Percentiles rank a stretch among this genome's conserved stretches.
Evolutionary conservation across 345 rosid genomes (phyloP).

Genomic region (Eucalyptus lansdowneana): DNA sequence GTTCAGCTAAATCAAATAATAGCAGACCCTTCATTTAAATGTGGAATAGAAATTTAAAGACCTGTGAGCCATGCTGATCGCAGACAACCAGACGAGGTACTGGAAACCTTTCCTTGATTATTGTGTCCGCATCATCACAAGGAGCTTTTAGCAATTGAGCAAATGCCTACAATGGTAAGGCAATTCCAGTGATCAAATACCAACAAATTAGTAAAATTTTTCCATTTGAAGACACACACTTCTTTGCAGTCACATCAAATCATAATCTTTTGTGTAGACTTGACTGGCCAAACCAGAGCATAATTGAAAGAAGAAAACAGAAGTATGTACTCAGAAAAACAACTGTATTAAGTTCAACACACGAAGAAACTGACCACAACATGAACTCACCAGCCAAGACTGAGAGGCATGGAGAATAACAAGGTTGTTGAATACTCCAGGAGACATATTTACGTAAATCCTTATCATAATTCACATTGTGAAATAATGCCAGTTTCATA

Average conservation of each 20-base stretch:
- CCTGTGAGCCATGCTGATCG: slow-evolving; percentile 99
- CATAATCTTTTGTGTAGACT: neutral
- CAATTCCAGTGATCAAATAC: neutral
- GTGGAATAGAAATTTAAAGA: neutral
- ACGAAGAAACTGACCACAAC: neutral
- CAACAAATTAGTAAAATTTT: neutral
- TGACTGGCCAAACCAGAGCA: neutral
- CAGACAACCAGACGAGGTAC: slow-evolving; percentile 84
- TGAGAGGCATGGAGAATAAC: neutral
- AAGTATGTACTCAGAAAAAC: neutral
- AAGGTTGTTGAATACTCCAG: neutral
- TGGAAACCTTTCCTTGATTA: slow-evolving; percentile 84
- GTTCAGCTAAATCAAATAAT: neutral
- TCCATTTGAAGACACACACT: neutral
- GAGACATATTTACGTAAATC: neutral
- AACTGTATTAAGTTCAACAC: neutral
- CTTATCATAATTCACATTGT: neutral
- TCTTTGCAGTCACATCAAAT: neutral
- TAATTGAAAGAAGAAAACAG: neutral
- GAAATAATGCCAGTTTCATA: neutral
- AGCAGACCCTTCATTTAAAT: neutral
- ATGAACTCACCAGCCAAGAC: neutral
- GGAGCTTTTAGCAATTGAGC: slow-evolving; percentile 72
- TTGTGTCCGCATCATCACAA: slow-evolving; percentile 39
- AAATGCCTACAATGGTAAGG: slow-evolving; percentile 40